Base-by-base conservation (phyloP, 2,329 filamentous ascomycete genomes). In the Hypoxylon rubiginosum region DNA sequence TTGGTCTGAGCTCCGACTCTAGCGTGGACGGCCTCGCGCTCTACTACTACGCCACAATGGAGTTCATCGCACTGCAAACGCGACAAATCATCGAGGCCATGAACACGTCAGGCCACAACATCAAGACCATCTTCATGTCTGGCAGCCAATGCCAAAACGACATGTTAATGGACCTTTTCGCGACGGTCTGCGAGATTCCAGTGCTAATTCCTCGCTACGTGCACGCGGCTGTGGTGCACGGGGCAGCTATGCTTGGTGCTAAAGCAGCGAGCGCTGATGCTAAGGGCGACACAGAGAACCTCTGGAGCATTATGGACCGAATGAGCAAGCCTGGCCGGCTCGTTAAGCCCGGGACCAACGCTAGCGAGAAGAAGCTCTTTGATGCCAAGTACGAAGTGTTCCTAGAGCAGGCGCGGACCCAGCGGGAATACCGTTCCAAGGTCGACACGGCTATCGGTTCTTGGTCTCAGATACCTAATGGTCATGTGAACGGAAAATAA, bases 231-330 rank as follows among this genome's bases (percentile, higher is more conserved):
- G 96, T 99, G 6, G 95, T 97, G 26, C 94, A 98, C 76, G 96
- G 96, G n/a, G 96, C 96, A 7, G 96, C 96, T 62, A 99, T 99
- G 95, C 86, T 99, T 24, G 96, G 96, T 41, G 96, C 94, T 63
- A 98, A 98, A 81, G 96, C 96, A n/a, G 96, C 95, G 6, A 96
- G 91, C 73, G 91, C 91, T 32, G 90, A 92, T 74, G 85, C 86
- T 41, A 86, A 92, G 9, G 92, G 93, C 48, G 90, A 91, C 74
- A 94, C 92, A 0, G 94, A 97, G 82, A 88, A 91, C 43, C 83
- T 99, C 67, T 99, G 96, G 96, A 88, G 90, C 72, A 97, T 99
- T 77, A 99, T 99, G 96, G 93, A 97, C 79, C 89, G 94, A 61
- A 96, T 97, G 91, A 97, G 92, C 82, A 97, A 97, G 85, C 91